These are phyloP conservation scores for Diddensiella santjacobensis DNA, from an alignment of 805 yeast genomes.

Conservation along the genomic window DNA sequence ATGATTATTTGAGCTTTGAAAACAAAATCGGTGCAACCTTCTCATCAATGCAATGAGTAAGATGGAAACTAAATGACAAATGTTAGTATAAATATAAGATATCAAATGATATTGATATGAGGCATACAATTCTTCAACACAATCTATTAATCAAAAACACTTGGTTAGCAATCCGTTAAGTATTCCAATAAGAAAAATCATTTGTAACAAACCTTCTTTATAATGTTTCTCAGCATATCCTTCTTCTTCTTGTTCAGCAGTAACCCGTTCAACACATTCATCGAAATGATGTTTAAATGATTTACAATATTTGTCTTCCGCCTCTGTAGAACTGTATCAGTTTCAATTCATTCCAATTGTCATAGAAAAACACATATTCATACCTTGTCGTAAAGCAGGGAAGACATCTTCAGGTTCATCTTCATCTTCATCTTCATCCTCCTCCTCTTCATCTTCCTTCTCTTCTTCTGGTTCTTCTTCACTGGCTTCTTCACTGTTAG, in stretches of 20 bases:
- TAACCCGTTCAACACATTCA: conserved; percentile 94
- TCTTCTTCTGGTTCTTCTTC: conserved; percentile 41
- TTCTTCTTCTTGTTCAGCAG: conserved; percentile 78
- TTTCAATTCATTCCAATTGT: conserved; percentile 7
- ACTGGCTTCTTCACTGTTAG: conserved; percentile 28
- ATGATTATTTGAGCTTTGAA: conserved; percentile 74
- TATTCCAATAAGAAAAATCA: not conserved
- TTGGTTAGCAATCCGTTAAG: conserved; percentile 1
- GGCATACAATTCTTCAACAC: conserved; percentile 80
- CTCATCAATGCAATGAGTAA: conserved; percentile 88
- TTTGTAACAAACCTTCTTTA: conserved; percentile 55
- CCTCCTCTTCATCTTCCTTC: conserved; percentile 52
- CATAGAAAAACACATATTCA: conserved; percentile 22
- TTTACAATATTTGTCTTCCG: conserved; percentile 65
- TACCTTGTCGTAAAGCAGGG: conserved; percentile 52
- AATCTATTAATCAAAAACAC: conserved; percentile 44
- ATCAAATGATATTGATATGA: too few relatives aligned
- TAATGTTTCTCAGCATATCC: conserved; percentile 73
- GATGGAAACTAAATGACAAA: conserved; percentile 57
- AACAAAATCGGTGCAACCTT: conserved; percentile 89
- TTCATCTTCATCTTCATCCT: conserved; percentile 63
- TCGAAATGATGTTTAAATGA: conserved; percentile 82
- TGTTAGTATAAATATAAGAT: conserved; percentile 3
- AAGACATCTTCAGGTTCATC: conserved; percentile 65
- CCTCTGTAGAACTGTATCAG: conserved; percentile 41